Conservation (phyloP, 1,139 yeast genomes). For the Scheffersomyces cryptocercus region DNA sequence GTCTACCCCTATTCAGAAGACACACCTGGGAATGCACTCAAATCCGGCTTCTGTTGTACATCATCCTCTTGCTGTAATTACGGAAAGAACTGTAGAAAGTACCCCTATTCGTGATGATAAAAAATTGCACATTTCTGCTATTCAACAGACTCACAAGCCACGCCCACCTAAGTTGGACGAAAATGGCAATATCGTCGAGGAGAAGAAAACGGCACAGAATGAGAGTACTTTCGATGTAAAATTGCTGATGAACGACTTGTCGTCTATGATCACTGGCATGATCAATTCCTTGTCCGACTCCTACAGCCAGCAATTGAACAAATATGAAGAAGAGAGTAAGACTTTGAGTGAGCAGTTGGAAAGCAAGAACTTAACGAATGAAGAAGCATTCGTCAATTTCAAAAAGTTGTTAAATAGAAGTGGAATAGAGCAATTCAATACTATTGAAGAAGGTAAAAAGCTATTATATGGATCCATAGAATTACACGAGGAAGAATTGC, state of each 20-base stretch:
- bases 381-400: conserved; percentile 14
- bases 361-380: conserved; percentile 20
- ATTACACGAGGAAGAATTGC: conserved; percentile 29
- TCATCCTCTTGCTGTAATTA: conserved; percentile 40
- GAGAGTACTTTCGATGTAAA: conserved; percentile 7
- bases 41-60: conserved; percentile 14
- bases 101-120: conserved; percentile 24
- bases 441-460: conserved; percentile 31
- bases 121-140: conserved; percentile 7
- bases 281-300: conserved; percentile 46
- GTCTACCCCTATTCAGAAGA: conserved; percentile 33
- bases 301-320: conserved; percentile 28
- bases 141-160: conserved; percentile 23
- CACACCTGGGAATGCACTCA: conserved; percentile 8
- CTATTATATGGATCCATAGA: conserved; percentile 22
- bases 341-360: conserved; percentile 19
- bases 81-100: conserved; percentile 37
- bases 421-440: conserved; percentile 25
- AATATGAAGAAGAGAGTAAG: conserved; percentile 20
- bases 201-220: conserved; percentile 1
- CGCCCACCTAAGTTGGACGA: conserved; percentile 38
- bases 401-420: conserved; percentile 18
- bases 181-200: conserved; percentile 28
- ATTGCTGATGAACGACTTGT: conserved; percentile 34
- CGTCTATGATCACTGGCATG: conserved; percentile 42